Evolutionary conservation across 257 asterid species (phyloP), one percentile per base, ranked within the genome.

Genomic region (Osmanthus fragrans): DNA sequence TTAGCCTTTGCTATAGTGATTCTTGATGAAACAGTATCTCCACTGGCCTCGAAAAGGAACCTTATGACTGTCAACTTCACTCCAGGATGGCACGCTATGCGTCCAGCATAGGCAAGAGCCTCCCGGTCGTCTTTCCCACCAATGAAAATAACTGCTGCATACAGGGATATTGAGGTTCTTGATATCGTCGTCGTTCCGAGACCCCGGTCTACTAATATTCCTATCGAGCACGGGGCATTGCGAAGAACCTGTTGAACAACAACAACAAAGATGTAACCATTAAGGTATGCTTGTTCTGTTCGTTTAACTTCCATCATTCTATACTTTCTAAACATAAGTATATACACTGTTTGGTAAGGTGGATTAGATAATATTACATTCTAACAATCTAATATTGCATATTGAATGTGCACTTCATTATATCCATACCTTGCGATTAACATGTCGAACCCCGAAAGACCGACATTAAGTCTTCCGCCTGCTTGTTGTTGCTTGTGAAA

Each of bases 51-150:
- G 34, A 93, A 5, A 2, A 95, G 86, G 83, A 95, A 93, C 65
- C 98, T 78, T 75, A 91, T 95, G 0, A 95, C 99, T 0, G 98
- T 95, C 8, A 95, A 81, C 54, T 95, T 95, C 19, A 93, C 99
- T 16, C 97, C 97, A 0, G 94, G 88, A 77, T 93, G 99, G 76
- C 90, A 81, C 0, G 99, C 99, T 75, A 93, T 89, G 0, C 99
- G 90, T 0, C 99, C 98, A 0, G 98, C 99, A 0, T 87, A 95
- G 37, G 90, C 85, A 2, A 95, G 83, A 0, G 99, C 98, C 84
- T 95, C 99, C 0, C 98, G 81, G 72, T 95, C 98, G 5, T 95
- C 98, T 77, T 91, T 93, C 5, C 98, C 99, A 0, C 99, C 99
- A 0, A 95, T 95, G 88, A 95, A 95, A 30, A 95, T 93, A 32